Base-by-base conservation (phyloP, 1,284 basidiomycete species). In the Ganoderma resinaceum region DNA sequence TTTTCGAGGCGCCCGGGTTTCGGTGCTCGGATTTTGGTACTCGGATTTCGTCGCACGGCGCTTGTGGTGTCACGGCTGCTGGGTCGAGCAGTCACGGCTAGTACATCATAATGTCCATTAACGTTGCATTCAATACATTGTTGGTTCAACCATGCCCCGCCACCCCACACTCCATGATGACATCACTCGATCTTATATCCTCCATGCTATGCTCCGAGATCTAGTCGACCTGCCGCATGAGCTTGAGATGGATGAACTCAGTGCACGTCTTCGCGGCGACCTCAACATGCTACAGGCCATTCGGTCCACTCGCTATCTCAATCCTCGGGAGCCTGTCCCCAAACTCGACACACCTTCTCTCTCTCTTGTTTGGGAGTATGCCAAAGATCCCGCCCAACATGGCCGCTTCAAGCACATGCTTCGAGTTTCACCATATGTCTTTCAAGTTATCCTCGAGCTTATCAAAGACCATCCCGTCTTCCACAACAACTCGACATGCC, bases 381-480 rank as follows among this genome's bases (percentile, higher is more conserved):
- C 76, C 2, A 33, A 75, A 81, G 58, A 83, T 83, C 72, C 69
- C 82, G 64, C 80, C 80, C 67, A 82, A 80, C 78, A 80, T 66
- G 61, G 76, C 18, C 72, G 71, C n/a, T 82, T 82, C 70, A 42
- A 76, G 26, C 68, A 79, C 18, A 81, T 81, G 79, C 49, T 63
- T 11, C 23, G 77, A 43, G 76, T 82, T 42, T 73, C 78, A 8
- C 80, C 79, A 12, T 52, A 68, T 26, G 69, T 78, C 26, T 82
- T 81, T 65, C 40, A 78, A 20, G 60, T 68, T 3, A 68, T 82
- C 35, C 67, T 81, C n/a, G 55, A 65, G n/a, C 69, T 82, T 2
- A 83, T 83, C 38, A 59, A 79, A 46, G 70, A 80, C 70, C 49
- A 52, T 29, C 23, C 49, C 3, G 23, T 52, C n/a, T 52, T 52